Evolutionary conservation across 2,329 filamentous ascomycete genomes (phyloP).

Genomic region (Exophiala oligosperma): DNA sequence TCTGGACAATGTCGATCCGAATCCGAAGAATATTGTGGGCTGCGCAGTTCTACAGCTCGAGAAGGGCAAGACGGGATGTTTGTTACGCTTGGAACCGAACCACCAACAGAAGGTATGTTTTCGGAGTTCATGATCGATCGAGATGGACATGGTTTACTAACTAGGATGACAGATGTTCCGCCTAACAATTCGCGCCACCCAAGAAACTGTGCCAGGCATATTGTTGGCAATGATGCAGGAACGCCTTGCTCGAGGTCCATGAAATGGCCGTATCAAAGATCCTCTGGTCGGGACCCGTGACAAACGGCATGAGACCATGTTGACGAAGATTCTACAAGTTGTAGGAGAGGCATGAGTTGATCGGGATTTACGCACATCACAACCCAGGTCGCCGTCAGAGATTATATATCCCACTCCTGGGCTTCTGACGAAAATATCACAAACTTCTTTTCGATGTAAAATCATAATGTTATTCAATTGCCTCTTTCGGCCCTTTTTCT

Average conservation of each 20-base stretch:
- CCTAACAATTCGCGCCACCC: constrained; percentile 88
- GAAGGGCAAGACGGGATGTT: constrained; percentile 88
- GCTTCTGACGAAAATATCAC: too few species aligned
- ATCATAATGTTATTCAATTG: neutral
- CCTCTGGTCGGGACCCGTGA: too few species aligned
- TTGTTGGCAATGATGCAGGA: constrained; percentile 87
- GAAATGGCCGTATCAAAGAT: neutral
- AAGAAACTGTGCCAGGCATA: constrained; percentile 79
- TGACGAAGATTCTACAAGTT: neutral
- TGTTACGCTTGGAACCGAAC: constrained; percentile 93
- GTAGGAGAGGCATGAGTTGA: neutral
- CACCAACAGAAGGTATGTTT: constrained; percentile 77
- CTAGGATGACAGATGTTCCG: constrained; percentile 77
- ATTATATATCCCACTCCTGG: too few species aligned
- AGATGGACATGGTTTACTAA: neutral
- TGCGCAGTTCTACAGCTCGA: constrained; percentile 75
- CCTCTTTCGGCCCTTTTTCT: too few species aligned
- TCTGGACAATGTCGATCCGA: constrained; percentile 83
- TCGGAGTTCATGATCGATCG: constrained; percentile 15
- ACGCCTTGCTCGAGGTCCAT: constrained; percentile 61
- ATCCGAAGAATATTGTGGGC: constrained; percentile 89
- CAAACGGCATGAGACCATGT: neutral
- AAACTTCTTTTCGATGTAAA: too few species aligned
- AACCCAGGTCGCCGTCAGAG: too few species aligned
- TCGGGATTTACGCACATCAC: too few species aligned